Conservation (phyloP, 2,329 filamentous ascomycete genomes). For the Talaromyces rugulosus region DNA sequence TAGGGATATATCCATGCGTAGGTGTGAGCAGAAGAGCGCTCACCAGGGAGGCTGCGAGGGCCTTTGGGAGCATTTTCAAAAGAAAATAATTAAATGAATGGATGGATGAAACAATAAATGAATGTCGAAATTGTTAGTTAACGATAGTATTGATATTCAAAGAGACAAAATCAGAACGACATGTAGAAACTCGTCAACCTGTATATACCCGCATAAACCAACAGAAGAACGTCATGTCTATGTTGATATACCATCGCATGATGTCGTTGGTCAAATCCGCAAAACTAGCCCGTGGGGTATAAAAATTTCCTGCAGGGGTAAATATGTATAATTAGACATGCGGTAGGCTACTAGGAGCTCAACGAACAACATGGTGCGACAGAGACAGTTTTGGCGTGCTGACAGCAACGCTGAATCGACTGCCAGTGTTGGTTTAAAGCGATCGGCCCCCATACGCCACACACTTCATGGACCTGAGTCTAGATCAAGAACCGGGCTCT, state of each 20-base stretch:
- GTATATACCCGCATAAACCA: neutral
- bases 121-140: neutral
- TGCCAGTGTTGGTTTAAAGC: no score
- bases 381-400: neutral
- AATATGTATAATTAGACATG: neutral
- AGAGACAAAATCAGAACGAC: neutral
- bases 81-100: neutral
- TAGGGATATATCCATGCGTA: neutral
- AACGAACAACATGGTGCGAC: neutral
- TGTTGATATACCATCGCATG: neutral
- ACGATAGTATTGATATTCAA: neutral
- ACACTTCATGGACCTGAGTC: neutral
- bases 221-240: neutral
- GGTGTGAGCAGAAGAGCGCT: neutral
- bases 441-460: neutral
- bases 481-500: neutral
- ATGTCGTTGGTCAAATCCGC: neutral
- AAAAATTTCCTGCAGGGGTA: neutral
- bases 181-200: neutral
- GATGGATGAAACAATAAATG: neutral
- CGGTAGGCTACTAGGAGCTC: neutral
- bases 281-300: neutral
- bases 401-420: neutral
- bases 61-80: neutral
- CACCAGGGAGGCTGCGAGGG: neutral